phyloP scores from a whole-genome alignment of 2,329 filamentous ascomycete genomes.

The Botryotinia calthae region DNA sequence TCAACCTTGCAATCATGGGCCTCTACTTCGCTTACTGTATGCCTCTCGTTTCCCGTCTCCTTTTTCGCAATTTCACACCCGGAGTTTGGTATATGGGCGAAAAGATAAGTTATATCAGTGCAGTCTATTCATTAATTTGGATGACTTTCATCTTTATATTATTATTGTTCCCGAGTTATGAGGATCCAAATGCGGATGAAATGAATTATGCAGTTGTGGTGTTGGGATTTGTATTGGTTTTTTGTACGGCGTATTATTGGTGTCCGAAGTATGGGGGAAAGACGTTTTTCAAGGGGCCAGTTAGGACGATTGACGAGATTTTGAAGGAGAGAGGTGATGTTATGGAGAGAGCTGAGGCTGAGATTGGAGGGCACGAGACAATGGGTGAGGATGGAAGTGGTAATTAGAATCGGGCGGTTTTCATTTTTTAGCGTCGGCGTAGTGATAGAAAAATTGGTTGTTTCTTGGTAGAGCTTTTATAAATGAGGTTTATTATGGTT shows the following conservation, averaged over 20 bases:
- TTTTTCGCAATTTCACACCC: constrained; percentile 35
- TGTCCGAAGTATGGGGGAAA: constrained; percentile 35
- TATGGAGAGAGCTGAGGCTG: not conserved
- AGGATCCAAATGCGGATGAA: constrained; percentile 30
- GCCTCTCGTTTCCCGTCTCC: constrained; percentile 36
- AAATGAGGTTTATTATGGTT: not conserved
- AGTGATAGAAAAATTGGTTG: not conserved
- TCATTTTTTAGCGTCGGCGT: not conserved
- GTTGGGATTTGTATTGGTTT: constrained; percentile 35
- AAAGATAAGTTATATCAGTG: constrained; percentile 31
- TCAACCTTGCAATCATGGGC: constrained; percentile 40
- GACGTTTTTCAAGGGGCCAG: constrained; percentile 37
- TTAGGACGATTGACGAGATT: constrained; percentile 36
- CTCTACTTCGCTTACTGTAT: constrained; percentile 40
- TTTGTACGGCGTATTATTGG: constrained; percentile 38
- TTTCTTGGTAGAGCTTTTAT: not conserved
- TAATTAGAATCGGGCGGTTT: too few species aligned
- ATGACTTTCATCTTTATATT: constrained; percentile 39
- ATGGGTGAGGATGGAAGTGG: not conserved
- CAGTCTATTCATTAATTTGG: constrained; percentile 35
- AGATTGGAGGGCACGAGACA: not conserved
- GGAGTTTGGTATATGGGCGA: constrained; percentile 38
- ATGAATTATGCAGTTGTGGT: constrained; percentile 40
- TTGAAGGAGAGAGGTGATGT: constrained; percentile 20
- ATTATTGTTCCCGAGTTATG: constrained; percentile 35